These are phyloP conservation scores for Cymbopogon citratus DNA, from an alignment of 176 grass and related monocot genomes.

Conservation along the genomic window DNA sequence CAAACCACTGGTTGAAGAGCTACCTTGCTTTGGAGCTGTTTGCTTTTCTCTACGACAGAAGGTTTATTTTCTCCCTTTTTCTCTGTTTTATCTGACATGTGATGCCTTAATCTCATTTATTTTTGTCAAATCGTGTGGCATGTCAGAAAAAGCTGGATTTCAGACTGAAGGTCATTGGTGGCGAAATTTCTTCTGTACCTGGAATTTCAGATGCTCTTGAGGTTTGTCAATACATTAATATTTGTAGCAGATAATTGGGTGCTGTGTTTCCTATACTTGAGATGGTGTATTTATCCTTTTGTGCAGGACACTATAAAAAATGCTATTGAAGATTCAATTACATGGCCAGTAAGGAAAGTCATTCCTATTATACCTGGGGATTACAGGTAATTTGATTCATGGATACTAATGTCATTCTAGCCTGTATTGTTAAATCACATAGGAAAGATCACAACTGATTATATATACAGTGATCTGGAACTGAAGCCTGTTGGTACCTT, in stretches of 20 bases:
- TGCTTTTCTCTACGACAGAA: conserved; percentile 94
- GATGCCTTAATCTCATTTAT: not conserved
- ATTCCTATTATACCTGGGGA: conserved; percentile 96
- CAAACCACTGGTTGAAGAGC: conserved; percentile 67
- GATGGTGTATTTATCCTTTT: conserved; percentile 19
- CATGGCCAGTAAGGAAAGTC: conserved; percentile 91
- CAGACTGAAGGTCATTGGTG: conserved; percentile 83
- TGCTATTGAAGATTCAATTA: conserved; percentile 94
- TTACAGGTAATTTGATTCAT: conserved; percentile 58
- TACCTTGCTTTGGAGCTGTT: conserved; percentile 94
- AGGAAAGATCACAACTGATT: conserved; percentile 12
- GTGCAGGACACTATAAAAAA: conserved; percentile 80
- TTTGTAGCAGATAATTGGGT: conserved; percentile 3
- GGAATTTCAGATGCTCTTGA: conserved; percentile 94
- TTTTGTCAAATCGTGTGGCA: conserved; percentile 21
- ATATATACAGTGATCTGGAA: conserved; percentile 74
- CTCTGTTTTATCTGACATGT: not conserved
- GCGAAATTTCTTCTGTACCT: conserved; percentile 83
- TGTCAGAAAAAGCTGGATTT: conserved; percentile 97
- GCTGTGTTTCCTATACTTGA: conserved; percentile 18
- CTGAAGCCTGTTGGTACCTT: conserved; percentile 87
- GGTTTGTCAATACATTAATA: conserved; percentile 36
- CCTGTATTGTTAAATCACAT: not conserved
- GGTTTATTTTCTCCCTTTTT: conserved; percentile 35
- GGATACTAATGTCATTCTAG: conserved; percentile 9